Conservation (phyloP, 2,329 filamentous ascomycete genomes). For the Geosmithia morbida region DNA sequence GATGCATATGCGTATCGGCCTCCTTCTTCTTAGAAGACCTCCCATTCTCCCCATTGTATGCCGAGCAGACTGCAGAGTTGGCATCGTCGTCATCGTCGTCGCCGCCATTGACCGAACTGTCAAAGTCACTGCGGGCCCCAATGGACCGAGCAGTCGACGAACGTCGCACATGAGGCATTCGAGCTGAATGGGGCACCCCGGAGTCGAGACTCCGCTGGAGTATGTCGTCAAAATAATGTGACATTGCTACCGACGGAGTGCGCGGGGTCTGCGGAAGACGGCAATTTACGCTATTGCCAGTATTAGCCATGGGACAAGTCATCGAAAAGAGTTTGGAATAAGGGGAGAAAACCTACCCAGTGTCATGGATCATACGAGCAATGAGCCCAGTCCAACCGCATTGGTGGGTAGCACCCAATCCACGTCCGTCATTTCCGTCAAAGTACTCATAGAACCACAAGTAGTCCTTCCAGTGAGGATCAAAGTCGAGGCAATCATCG, state of each 20-base stretch:
- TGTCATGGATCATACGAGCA: constrained; percentile 95
- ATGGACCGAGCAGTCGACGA: constrained; percentile 77
- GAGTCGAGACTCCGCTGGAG: constrained; percentile 35
- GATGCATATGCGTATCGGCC: constrained; percentile 58
- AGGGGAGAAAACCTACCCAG: constrained; percentile 49
- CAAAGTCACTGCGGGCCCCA: constrained; percentile 69
- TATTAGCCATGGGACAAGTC: constrained; percentile 21
- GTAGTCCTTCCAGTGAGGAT: constrained; percentile 71
- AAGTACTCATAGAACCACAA: constrained; percentile 98
- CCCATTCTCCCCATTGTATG: constrained; percentile 22
- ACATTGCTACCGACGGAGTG: constrained; percentile 68
- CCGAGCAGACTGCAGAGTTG: constrained; percentile 15
- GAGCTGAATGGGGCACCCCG: constrained; percentile 19
- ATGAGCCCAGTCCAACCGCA: constrained; percentile 94
- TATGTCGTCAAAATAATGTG: constrained; percentile 92
- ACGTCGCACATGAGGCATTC: constrained; percentile 48
- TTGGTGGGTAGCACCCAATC: constrained; percentile 84
- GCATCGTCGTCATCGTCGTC: constrained; percentile 27
- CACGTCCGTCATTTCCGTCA: constrained; percentile 79
- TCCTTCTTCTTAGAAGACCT: constrained; percentile 31
- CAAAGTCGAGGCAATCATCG: constrained; percentile 76
- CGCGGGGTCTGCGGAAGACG: constrained; percentile 87
- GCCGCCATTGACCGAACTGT: constrained; percentile 30
- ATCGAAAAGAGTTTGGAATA: neutral
- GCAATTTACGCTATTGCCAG: constrained; percentile 54